Percentiles rank a stretch among this genome's conserved stretches.
phyloP scores from a whole-genome alignment of 805 yeast species.

The Metschnikowia aberdeeniae region DNA sequence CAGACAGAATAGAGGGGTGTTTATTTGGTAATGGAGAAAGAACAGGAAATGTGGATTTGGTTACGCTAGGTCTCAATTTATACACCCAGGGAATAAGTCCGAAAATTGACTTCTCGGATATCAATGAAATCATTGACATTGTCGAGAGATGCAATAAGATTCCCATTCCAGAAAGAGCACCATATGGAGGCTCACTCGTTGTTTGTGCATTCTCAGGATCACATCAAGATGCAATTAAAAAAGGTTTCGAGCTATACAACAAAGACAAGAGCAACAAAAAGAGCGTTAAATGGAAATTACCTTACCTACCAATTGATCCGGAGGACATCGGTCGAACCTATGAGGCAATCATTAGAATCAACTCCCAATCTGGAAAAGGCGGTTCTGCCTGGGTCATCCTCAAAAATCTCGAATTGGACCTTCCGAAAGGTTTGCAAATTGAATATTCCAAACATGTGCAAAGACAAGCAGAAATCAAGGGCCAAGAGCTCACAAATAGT shows the following conservation, averaged over 20 bases:
- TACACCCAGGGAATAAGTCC: slow-evolving; percentile 79
- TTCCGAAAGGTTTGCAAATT: slow-evolving; percentile 77
- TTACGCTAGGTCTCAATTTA: slow-evolving; percentile 70
- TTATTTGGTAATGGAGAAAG: slow-evolving; percentile 84
- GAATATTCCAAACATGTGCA: slow-evolving; percentile 73
- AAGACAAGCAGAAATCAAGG: slow-evolving; percentile 60
- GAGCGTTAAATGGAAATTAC: slow-evolving; percentile 59
- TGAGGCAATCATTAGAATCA: slow-evolving; percentile 87
- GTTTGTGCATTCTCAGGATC: slow-evolving; percentile 83
- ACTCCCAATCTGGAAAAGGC: slow-evolving; percentile 85
- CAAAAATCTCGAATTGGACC: slow-evolving; percentile 69
- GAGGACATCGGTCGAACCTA: slow-evolving; percentile 83
- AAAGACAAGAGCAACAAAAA: slow-evolving; percentile 34
- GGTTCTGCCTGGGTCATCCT: slow-evolving; percentile 87
- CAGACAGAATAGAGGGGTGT: slow-evolving; percentile 86
- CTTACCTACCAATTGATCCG: slow-evolving; percentile 83
- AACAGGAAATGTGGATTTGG: slow-evolving; percentile 81
- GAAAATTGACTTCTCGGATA: slow-evolving; percentile 64
- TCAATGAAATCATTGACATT: slow-evolving; percentile 60
- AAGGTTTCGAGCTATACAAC: slow-evolving; percentile 59
- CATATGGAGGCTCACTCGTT: slow-evolving; percentile 78
- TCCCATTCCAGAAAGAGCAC: slow-evolving; percentile 74
- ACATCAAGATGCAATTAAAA: slow-evolving; percentile 87
- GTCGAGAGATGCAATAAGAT: slow-evolving; percentile 79
- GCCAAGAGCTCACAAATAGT: slow-evolving; percentile 61